Evolutionary conservation across 257 asterid species (phyloP), one percentile per base, ranked within the genome.

Genomic region (Thymus mandschuricus): DNA sequence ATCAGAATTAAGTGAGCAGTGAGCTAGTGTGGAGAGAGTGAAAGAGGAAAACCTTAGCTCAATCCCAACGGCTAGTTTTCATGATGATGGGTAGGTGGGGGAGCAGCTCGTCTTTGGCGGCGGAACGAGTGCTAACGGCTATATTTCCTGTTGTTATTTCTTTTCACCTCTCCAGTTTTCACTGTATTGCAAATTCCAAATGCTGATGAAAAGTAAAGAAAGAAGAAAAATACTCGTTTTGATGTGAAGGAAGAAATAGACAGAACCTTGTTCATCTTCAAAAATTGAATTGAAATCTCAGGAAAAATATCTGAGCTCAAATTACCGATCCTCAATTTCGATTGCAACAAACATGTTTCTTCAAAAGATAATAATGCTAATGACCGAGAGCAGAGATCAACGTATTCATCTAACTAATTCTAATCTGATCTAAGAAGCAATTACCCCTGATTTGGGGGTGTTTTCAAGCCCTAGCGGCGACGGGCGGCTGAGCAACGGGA

Each of bases 41-140:
- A 77, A 61, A 70, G 35, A 69, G 82, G 2, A 13, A 62, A 64
- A 1, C 4, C 21, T 60, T 4, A 38, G 81, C 72, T 15, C 40
- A 29, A 65, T 60, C 8, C 38, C 84, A 79, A 82, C 84, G 87
- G 87, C 84, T 82, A 82, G 68, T 74, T 74, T 56, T 34, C 35
- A 69, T 57, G 11, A 13, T 9, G 64, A 13, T 9, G 64, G 30
- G 34, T 80, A 76, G 84, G 79, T 68, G 75, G 77, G 69, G 82
- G 41, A 38, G 6, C 41, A 5, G 4, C 7, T 38, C 41, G 40
- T 35, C 6, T 35, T 3, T 35, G 41, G 41, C 41, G 41, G 83
- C 81, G 72, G 78, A 80, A 70, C 60, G 76, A 73, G 30, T 41
- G 44, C 41, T 4, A 87, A 87, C 92, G 92, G 92, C 92, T 87